These are phyloP conservation scores for Dentipellis sp. DNA, from an alignment of 768 basidiomycete genomes.

Conservation along the genomic window DNA sequence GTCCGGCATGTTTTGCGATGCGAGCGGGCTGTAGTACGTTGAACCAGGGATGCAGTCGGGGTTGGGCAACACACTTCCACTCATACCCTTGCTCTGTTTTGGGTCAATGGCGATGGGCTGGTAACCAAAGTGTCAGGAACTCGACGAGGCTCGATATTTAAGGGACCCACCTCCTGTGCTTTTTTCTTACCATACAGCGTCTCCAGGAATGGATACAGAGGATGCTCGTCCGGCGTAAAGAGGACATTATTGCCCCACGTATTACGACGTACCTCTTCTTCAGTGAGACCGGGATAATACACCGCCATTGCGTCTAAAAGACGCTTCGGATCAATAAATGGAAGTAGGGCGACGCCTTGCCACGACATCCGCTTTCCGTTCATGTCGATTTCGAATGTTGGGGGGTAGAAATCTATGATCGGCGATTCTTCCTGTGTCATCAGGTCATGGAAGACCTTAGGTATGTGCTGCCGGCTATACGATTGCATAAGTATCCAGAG, in stretches of 20 bases:
- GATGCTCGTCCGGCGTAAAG: constrained; percentile 77
- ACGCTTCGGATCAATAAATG: constrained; percentile 86
- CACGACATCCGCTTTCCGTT: constrained; percentile 99
- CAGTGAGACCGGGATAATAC: constrained; percentile 54
- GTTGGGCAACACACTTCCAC: constrained; percentile 73
- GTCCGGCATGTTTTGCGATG: constrained; percentile 54
- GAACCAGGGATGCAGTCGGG: constrained; percentile 88
- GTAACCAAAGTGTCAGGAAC: constrained; percentile 7
- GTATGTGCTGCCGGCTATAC: constrained; percentile 79
- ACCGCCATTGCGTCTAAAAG: constrained; percentile 76
- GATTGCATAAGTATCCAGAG: neutral
- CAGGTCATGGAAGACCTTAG: constrained; percentile 71
- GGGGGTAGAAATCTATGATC: constrained; percentile 93
- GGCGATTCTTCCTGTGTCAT: constrained; percentile 86
- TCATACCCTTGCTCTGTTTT: constrained; percentile 66
- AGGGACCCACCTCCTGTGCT: constrained; percentile 55
- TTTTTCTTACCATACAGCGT: constrained; percentile 87
- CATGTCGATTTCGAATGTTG: constrained; percentile 94
- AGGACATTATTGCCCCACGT: constrained; percentile 76
- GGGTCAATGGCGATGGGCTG: constrained; percentile 72
- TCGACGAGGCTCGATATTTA: neutral
- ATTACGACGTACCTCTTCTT: constrained; percentile 81
- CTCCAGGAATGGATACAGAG: constrained; percentile 82
- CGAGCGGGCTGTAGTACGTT: constrained; percentile 74
- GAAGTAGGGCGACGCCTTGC: constrained; percentile 95